phyloP scores from a whole-genome alignment of 164 flowering plant genomes.

The Cinnamomum micranthum region DNA sequence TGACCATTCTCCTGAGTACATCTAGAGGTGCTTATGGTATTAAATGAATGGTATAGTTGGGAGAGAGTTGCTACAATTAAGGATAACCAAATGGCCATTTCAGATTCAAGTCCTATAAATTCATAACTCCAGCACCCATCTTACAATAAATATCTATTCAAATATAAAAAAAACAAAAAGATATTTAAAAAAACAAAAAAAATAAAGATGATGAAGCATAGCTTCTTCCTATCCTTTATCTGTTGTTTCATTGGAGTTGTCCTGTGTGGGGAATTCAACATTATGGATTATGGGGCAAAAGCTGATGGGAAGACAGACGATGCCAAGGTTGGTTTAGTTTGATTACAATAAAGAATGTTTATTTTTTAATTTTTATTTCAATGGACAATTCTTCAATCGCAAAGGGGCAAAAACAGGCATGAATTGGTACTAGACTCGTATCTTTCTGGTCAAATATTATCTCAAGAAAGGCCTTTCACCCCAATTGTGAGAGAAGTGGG shows the following conservation, averaged over 20 bases:
- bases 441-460: too few species aligned
- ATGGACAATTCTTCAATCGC: too few species aligned
- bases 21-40: neutral
- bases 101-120: neutral
- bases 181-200: neutral
- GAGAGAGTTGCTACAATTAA: slow-evolving; percentile 8
- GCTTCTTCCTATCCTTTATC: slow-evolving; percentile 4
- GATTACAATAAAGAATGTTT: too few species aligned
- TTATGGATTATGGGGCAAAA: slow-evolving; percentile 36
- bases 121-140: neutral
- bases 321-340: slow-evolving; percentile 21
- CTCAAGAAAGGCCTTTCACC: too few species aligned
- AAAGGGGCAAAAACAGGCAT: too few species aligned
- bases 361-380: too few species aligned
- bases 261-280: slow-evolving; percentile 21
- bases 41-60: too few species aligned
- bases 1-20: too few species aligned
- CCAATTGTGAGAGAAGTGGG: too few species aligned
- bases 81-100: neutral
- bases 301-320: slow-evolving; percentile 51
- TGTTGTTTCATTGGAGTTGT: slow-evolving; percentile 3
- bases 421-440: too few species aligned
- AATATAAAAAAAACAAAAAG: too few species aligned
- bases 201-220: neutral
- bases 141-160: neutral